Evolutionary conservation across 31 red algal genomes (phyloP).

Genomic region (Odonthalia washingtoniensis): DNA sequence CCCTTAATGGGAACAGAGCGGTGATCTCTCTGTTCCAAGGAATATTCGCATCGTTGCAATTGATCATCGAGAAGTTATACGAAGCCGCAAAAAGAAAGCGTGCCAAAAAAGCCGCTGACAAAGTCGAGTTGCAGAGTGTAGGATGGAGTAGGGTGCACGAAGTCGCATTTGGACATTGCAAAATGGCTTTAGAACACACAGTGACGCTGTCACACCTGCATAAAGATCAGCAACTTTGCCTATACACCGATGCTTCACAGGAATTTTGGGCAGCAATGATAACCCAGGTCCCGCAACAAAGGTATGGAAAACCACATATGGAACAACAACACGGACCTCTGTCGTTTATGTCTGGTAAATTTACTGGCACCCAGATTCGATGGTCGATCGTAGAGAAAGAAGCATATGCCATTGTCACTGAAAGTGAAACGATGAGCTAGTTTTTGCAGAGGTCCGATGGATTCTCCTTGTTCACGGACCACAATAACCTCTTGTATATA

Average conservation of each 20-base stretch:
- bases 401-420: too few relatives aligned
- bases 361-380: neutral
- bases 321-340: neutral
- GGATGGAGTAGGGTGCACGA: neutral
- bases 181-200: neutral
- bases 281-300: neutral
- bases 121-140: neutral
- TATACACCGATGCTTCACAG: neutral
- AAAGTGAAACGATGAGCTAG: too few relatives aligned
- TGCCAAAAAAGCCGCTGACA: slow-evolving; percentile 7
- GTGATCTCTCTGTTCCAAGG: slow-evolving; percentile 9
- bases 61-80: slow-evolving; percentile 24
- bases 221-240: neutral
- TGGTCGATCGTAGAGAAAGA: neutral
- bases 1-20: slow-evolving; percentile 37
- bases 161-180: neutral
- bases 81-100: slow-evolving; percentile 6
- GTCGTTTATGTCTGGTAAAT: neutral
- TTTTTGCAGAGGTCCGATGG: too few relatives aligned
- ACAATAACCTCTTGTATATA: neutral
- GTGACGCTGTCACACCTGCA: neutral
- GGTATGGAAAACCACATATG: neutral
- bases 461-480: too few relatives aligned
- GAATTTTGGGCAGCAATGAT: neutral
- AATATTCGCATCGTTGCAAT: slow-evolving; percentile 11